phyloP scores from a whole-genome alignment of 2,329 filamentous ascomycete genomes.

The Mollisia scopiformis region DNA sequence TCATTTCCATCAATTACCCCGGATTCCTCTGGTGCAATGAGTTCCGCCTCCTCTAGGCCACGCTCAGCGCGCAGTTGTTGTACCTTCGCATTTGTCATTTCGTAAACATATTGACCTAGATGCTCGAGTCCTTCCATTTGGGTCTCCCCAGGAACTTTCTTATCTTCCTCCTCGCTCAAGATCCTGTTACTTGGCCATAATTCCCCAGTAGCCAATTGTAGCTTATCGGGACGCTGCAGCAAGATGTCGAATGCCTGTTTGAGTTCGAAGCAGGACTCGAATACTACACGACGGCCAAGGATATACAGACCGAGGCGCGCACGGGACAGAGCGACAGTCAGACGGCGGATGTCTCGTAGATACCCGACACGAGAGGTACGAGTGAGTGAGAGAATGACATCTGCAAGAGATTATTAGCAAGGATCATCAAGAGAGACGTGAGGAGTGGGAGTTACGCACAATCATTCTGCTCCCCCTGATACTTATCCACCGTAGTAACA shows the following conservation, averaged over 20 bases:
- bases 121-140: slow-evolving; percentile 93
- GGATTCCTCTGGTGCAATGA: slow-evolving; percentile 14
- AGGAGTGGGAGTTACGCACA: slow-evolving; percentile 62
- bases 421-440: not conserved
- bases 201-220: slow-evolving; percentile 82
- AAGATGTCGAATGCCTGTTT: slow-evolving; percentile 83
- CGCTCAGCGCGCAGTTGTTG: slow-evolving; percentile 35
- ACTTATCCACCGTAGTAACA: slow-evolving; percentile 96
- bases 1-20: slow-evolving; percentile 11
- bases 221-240: slow-evolving; percentile 76
- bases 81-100: slow-evolving; percentile 74
- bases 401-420: slow-evolving; percentile 45
- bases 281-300: slow-evolving; percentile 84
- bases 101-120: slow-evolving; percentile 91
- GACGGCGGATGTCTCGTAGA: slow-evolving; percentile 86
- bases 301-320: slow-evolving; percentile 91
- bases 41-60: slow-evolving; percentile 28
- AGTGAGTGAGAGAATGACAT: slow-evolving; percentile 91
- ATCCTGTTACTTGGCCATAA: slow-evolving; percentile 73
- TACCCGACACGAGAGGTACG: slow-evolving; percentile 90
- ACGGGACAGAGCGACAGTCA: slow-evolving; percentile 93
- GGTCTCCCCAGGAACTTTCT: slow-evolving; percentile 57
- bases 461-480: slow-evolving; percentile 98
- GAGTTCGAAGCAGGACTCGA: slow-evolving; percentile 87
- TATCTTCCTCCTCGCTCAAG: slow-evolving; percentile 46